Percentiles rank a stretch among this genome's conserved stretches.
These are phyloP conservation scores for Aspergillus pseudoglaucus DNA, from an alignment of 2,329 filamentous ascomycete species.

Conservation along the genomic window DNA sequence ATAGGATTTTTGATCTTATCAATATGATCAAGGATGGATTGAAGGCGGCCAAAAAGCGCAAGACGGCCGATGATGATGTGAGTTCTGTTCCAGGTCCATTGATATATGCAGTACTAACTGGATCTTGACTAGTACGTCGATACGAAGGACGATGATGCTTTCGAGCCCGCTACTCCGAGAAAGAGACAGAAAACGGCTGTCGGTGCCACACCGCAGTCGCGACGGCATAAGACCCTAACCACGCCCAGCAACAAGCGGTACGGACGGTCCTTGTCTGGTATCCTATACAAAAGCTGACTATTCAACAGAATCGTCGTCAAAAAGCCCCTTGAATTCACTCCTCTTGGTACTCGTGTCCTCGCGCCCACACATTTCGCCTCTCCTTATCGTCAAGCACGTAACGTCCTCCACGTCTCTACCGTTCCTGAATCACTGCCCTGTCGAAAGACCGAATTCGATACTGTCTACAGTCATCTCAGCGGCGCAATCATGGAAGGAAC, in stretches of 20 bases:
- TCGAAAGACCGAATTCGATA: slow-evolving; percentile 81
- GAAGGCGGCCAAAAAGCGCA: slow-evolving; percentile 59
- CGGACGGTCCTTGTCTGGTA: slow-evolving; percentile 10
- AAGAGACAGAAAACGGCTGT: slow-evolving; percentile 50
- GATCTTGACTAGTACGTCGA: slow-evolving; percentile 28
- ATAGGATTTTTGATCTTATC: slow-evolving; percentile 58
- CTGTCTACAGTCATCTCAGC: slow-evolving; percentile 89
- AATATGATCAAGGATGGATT: slow-evolving; percentile 58
- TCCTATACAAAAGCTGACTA: neutral
- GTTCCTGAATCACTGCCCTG: slow-evolving; percentile 86
- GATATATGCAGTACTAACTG: slow-evolving; percentile 9
- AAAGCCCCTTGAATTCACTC: slow-evolving; percentile 90
- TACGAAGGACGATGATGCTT: slow-evolving; percentile 29
- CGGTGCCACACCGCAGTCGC: slow-evolving; percentile 37
- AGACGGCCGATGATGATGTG: slow-evolving; percentile 33
- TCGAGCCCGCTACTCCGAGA: slow-evolving; percentile 46
- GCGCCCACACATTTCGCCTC: slow-evolving; percentile 69
- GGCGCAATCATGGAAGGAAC: slow-evolving; percentile 89
- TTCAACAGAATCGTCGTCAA: slow-evolving; percentile 59
- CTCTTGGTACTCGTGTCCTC: slow-evolving; percentile 79
- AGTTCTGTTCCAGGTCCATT: slow-evolving; percentile 6
- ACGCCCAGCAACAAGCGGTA: slow-evolving; percentile 61
- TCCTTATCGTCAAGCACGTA: slow-evolving; percentile 85
- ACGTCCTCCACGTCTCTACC: slow-evolving; percentile 84
- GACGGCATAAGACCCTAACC: slow-evolving; percentile 41